Percentiles rank a stretch among this genome's conserved stretches.
phyloP scores from a whole-genome alignment of 176 grass and related monocot genomes.

The Carex pumila region DNA sequence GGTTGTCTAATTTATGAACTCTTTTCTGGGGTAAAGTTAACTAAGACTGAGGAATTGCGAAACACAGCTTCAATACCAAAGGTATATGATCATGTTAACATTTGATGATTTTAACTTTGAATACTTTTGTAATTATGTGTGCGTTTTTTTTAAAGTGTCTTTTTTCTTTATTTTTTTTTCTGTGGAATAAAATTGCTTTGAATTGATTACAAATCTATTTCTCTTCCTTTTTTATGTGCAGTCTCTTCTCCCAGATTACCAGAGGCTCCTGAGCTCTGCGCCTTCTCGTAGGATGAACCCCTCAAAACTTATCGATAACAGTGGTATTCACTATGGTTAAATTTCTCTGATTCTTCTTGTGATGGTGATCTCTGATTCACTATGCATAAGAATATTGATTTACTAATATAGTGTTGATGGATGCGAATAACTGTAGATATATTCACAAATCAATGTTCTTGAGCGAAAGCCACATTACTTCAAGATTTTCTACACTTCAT shows the following conservation, averaged over 20 bases:
- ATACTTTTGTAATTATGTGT: background rate
- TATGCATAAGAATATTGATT: too few species aligned
- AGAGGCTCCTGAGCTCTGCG: slow-evolving; percentile 87
- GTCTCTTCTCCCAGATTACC: slow-evolving; percentile 99
- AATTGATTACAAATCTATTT: background rate
- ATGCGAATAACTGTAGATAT: background rate
- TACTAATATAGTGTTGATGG: background rate
- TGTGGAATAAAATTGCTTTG: background rate
- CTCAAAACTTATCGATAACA: slow-evolving; percentile 98
- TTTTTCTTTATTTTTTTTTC: background rate
- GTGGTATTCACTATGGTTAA: slow-evolving; percentile 38
- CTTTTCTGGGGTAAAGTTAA: slow-evolving; percentile 74
- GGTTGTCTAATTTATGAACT: slow-evolving; percentile 98
- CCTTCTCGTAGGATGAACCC: slow-evolving; percentile 94
- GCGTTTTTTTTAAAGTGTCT: background rate
- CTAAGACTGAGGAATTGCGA: slow-evolving; percentile 93
- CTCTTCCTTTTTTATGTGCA: slow-evolving; percentile 31
- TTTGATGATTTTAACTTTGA: background rate
- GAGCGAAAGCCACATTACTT: background rate
- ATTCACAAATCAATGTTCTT: background rate
- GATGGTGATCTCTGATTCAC: background rate
- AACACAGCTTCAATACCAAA: slow-evolving; percentile 90
- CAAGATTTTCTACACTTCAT: background rate
- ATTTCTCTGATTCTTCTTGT: background rate
- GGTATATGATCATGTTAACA: slow-evolving; percentile 35